Evolutionary conservation across 2,329 filamentous ascomycete species (phyloP).

Genomic region (Botrytis fabae): DNA sequence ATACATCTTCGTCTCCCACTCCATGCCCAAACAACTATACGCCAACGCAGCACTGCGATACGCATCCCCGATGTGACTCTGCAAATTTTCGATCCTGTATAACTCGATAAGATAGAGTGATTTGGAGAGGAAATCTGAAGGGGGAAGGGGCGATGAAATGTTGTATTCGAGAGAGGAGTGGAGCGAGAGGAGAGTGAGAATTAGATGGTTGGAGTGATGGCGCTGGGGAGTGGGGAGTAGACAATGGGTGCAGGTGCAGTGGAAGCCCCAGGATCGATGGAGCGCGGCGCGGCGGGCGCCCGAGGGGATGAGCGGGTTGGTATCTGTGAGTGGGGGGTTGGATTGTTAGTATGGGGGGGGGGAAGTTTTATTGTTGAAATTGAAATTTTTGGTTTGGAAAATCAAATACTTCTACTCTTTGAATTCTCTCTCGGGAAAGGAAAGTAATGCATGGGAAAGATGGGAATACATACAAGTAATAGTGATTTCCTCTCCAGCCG

Average conservation of each 20-base stretch:
- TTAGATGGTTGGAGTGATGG: background rate
- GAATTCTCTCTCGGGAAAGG: slow-evolving; percentile 31
- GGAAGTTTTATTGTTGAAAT: no score
- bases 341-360: slow-evolving; percentile 34
- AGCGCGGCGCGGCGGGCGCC: slow-evolving; percentile 37
- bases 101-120: background rate
- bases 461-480: background rate
- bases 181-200: background rate
- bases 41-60: background rate
- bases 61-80: background rate
- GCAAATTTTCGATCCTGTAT: background rate
- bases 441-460: slow-evolving; percentile 38
- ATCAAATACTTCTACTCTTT: no score
- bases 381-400: no score
- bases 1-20: background rate
- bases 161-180: background rate
- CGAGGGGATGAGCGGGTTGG: slow-evolving; percentile 39
- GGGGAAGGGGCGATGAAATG: background rate
- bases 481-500: background rate
- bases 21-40: background rate
- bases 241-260: slow-evolving; percentile 43
- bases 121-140: background rate
- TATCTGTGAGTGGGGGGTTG: slow-evolving; percentile 25
- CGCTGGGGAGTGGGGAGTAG: background rate
- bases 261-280: slow-evolving; percentile 43